Percentiles rank a stretch among this genome's conserved stretches.
phyloP scores from a whole-genome alignment of 73 alveolate species.

The Stentor roeselii region DNA sequence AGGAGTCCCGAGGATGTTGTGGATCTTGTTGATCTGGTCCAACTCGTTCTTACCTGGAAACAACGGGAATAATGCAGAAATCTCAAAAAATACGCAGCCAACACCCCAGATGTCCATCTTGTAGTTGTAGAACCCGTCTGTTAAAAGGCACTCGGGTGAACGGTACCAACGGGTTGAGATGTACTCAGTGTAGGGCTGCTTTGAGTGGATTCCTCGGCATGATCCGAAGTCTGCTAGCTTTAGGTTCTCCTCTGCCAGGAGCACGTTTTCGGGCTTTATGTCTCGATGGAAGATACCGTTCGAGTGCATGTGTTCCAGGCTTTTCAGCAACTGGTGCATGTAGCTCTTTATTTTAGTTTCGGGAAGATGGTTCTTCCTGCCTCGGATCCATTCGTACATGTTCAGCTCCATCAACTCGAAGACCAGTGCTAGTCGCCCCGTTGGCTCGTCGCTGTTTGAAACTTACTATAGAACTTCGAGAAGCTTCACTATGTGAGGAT shows the following conservation, averaged over 20 bases:
- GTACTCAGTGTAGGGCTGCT: slow-evolving; percentile 93
- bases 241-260: slow-evolving; percentile 47
- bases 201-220: slow-evolving; percentile 88
- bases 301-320: slow-evolving; percentile 95
- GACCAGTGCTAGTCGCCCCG: slow-evolving; percentile 95
- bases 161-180: slow-evolving; percentile 95
- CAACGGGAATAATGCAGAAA: slow-evolving; percentile 71
- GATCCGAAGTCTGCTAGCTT: slow-evolving; percentile 93
- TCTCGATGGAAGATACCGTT: slow-evolving; percentile 96
- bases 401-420: slow-evolving; percentile 96
- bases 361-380: slow-evolving; percentile 2
- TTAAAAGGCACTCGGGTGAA: slow-evolving; percentile 98
- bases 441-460: slow-evolving; percentile 81
- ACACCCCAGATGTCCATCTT: slow-evolving; percentile 99
- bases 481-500: slow-evolving; percentile 94
- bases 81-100: slow-evolving; percentile 98
- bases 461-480: slow-evolving; percentile 38
- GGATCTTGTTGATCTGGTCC: slow-evolving; percentile 92
- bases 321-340: slow-evolving; percentile 67
- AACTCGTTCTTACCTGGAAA: slow-evolving; percentile 98
- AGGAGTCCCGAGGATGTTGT: slow-evolving; percentile 90
- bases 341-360: slow-evolving; percentile 19
- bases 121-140: slow-evolving; percentile 97
- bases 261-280: slow-evolving; percentile 71
- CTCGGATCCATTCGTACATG: slow-evolving; percentile 88